Conservation (phyloP, 2,329 filamentous ascomycete genomes). For the Ascochyta rabiei region DNA sequence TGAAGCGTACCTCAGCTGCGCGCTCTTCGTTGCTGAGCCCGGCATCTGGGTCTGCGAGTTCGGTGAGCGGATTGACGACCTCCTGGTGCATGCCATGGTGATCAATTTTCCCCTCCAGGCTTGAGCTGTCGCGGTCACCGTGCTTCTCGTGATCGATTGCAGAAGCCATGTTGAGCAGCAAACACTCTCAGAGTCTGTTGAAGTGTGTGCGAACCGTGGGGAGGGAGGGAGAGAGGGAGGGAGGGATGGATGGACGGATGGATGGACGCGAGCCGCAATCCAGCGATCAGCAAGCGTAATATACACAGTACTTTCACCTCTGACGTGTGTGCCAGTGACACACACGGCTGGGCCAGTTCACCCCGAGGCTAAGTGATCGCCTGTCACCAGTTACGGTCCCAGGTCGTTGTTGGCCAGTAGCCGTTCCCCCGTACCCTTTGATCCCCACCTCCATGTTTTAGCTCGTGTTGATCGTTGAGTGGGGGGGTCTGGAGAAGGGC, state of each 20-base stretch:
- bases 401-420: neutral
- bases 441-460: conserved; percentile 23
- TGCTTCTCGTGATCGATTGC: conserved; percentile 25
- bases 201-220: too few species aligned
- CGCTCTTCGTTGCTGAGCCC: conserved; percentile 68
- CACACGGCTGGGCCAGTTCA: conserved; percentile 5
- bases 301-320: conserved; percentile 1
- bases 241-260: neutral
- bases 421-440: conserved; percentile 1
- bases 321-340: conserved; percentile 9
- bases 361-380: conserved; percentile 23
- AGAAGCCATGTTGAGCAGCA: conserved; percentile 26
- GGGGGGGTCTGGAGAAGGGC: conserved; percentile 1
- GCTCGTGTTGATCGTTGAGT: conserved; percentile 22
- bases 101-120: conserved; percentile 31
- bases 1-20: conserved; percentile 61
- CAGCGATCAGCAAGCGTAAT: conserved; percentile 8
- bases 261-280: conserved; percentile 9
- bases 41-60: conserved; percentile 64
- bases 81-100: conserved; percentile 17
- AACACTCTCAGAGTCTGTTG: neutral
- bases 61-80: conserved; percentile 22
- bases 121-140: conserved; percentile 18
- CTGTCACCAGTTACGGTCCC: conserved; percentile 12
- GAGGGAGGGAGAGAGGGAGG: too few species aligned